Base-by-base conservation (phyloP, 2,329 filamentous ascomycete species). In the Colletotrichum eremochloae region DNA sequence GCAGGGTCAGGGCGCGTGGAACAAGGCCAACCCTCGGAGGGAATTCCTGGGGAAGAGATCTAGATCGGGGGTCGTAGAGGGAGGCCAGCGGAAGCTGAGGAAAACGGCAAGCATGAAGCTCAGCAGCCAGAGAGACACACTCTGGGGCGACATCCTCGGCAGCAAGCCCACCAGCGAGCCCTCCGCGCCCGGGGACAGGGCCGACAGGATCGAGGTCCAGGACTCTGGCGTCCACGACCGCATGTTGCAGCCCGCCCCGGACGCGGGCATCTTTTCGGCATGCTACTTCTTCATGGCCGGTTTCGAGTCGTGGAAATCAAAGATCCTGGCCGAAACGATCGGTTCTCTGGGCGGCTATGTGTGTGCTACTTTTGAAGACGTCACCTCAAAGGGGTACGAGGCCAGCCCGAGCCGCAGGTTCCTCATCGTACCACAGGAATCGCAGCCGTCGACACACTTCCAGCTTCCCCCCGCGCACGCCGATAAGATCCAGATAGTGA, bases 71-170 rank as follows among this genome's bases (percentile, higher is more conserved):
- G 84, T 83, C 0, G 82, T 82, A 3, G 88, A 91, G 52, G 87
- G 88, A 11, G 91, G 92, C 5, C 90, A 90, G 74, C 89, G 95
- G 75, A 98, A 98, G 83, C 83, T 99, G 75, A 91, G 96, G 75
- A 93, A 95, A 77, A 95, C 94, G 7, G 93, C 95, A 31, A 98
- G 95, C 81, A 91, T 92, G 78, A 96, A 94, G 80, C 84, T 98
- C 42, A 91, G 88, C 70, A 93, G 88, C 62, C 95, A 98, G 77
- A 92, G 91, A 75, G 91, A 95, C 76, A 91, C 90, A 38, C 87
- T 98, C n/a, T 98, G 96, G 96, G 92, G 92, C 6, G 94, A 97
- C 77, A 97, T 99, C 71, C 88, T 96, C 33, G 90, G 90, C 67
- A 69, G 52, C 72, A 74, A 74, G 52, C 50, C 67, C 15, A 48